Conservation (phyloP, 2,329 filamentous ascomycete species). For the Epichloe sp. region DNA sequence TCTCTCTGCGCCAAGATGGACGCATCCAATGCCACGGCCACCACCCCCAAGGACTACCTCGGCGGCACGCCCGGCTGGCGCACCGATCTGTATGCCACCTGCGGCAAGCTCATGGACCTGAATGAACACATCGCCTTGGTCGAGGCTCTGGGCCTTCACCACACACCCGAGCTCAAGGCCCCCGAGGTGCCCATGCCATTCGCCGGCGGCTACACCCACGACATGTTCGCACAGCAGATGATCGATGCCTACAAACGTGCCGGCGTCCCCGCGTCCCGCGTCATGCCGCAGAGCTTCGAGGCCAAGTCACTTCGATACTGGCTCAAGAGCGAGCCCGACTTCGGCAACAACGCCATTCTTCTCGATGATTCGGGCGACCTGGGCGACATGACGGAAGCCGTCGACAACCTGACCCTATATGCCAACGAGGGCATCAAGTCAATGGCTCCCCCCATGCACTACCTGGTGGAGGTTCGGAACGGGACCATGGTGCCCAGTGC, state of each 20-base stretch:
- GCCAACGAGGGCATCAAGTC: conserved; percentile 45
- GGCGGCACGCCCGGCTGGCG: conserved; percentile 46
- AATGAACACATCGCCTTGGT: conserved; percentile 49
- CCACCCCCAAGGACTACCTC: conserved; percentile 43
- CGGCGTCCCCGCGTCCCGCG: conserved; percentile 37
- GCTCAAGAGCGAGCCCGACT: conserved; percentile 47
- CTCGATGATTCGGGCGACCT: conserved; percentile 50
- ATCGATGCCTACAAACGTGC: conserved; percentile 44
- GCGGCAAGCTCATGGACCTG: conserved; percentile 47
- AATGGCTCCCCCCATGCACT: conserved; percentile 49
- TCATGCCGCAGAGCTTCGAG: conserved; percentile 55
- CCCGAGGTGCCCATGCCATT: conserved; percentile 58
- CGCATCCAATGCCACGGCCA: conserved; percentile 43
- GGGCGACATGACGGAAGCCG: conserved; percentile 37
- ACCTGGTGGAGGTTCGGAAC: conserved; percentile 40
- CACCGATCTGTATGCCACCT: conserved; percentile 52
- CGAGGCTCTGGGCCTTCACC: conserved; percentile 44
- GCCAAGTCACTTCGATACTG: conserved; percentile 53
- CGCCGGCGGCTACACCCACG: conserved; percentile 47
- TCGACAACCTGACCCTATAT: conserved; percentile 42
- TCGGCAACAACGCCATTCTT: conserved; percentile 48
- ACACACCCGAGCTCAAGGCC: conserved; percentile 56
- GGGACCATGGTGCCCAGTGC: conserved; percentile 46
- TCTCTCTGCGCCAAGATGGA: conserved; percentile 61
- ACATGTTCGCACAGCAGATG: conserved; percentile 51